Evolutionary conservation across 2,329 filamentous ascomycete species (phyloP), one percentile per base, ranked within the genome.

Genomic region (Penicillium hordei): DNA sequence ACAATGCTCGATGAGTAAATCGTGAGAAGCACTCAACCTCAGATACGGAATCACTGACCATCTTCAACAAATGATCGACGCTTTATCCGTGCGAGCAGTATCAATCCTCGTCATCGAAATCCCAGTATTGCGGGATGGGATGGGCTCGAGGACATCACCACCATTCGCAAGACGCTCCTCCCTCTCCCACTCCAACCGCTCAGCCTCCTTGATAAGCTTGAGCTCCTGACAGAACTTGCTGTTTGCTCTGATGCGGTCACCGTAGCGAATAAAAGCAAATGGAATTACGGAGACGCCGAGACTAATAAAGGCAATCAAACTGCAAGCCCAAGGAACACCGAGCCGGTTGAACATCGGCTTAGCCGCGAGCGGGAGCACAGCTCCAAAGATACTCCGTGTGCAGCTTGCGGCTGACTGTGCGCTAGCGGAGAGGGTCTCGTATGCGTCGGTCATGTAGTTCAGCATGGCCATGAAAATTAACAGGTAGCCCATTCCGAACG

Each of bases 371-470:
- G 87, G 87, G 34, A 89, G 75, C 0, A 86, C 77, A 1, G 81
- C 81, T 2, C 82, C 84, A 5, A 84, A 72, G 1, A 84, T 68
- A 15, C 79, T 82, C 13, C 83, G 78, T 10, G 75, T 78, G 58
- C 78, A 81, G 43, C 78, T 82, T 3, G 82, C 75, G 1, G 82
- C 81, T 0, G 83, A 82, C 59, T 83, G 81, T 2, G 81, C 83
- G 19, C 79, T 82, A 0, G 83, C 83, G 0, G 86, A 84, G 63
- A 83, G 87, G n/a, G 85, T 81, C 65, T 87, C 83, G 69, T 89
- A 89, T 7, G 86, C 86, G 66, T 89, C 86, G 45, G 82, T 84
- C 21, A 87, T 76, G 66, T 88, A 88, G 69, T 88, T 88, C 25
- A 89, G 72, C 59, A 87, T 78, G 1, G 85, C 83, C 77, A 87